Evolutionary conservation across 2,329 filamentous ascomycete species (phyloP).

Genomic region (Leptodontidium sp.): DNA sequence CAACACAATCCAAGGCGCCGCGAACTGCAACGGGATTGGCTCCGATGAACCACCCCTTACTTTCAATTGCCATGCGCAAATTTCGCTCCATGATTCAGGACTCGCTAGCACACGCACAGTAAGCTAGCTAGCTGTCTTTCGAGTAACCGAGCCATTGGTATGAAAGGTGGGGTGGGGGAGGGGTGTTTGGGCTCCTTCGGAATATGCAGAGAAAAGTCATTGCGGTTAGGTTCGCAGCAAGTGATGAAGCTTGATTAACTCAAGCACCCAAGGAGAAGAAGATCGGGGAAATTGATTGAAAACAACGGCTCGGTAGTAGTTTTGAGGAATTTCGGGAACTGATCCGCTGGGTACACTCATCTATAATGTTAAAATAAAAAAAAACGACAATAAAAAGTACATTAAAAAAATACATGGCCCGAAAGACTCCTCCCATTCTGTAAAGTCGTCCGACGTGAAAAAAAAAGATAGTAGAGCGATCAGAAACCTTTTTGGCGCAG

Average conservation of each 20-base stretch:
- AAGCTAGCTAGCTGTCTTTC: too few species aligned
- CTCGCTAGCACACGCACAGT: too few species aligned
- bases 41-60: too few species aligned
- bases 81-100: too few species aligned
- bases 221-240: too few species aligned
- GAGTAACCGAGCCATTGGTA: too few species aligned
- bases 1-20: too few species aligned
- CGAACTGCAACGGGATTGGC: too few species aligned
- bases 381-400: slow-evolving; percentile 29
- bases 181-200: too few species aligned
- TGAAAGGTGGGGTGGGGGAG: too few species aligned
- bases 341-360: slow-evolving; percentile 7
- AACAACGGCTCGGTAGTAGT: neutral
- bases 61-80: too few species aligned
- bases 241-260: neutral
- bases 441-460: neutral
- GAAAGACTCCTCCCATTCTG: slow-evolving; percentile 1
- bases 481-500: neutral
- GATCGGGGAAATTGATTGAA: neutral
- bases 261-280: neutral
- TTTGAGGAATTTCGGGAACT: neutral
- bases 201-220: too few species aligned
- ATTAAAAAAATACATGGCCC: slow-evolving; percentile 28
- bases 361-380: slow-evolving; percentile 7
- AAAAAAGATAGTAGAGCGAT: slow-evolving; percentile 3